Conservation (phyloP, 2,329 filamentous ascomycete genomes). For the Colletotrichum magnum region DNA sequence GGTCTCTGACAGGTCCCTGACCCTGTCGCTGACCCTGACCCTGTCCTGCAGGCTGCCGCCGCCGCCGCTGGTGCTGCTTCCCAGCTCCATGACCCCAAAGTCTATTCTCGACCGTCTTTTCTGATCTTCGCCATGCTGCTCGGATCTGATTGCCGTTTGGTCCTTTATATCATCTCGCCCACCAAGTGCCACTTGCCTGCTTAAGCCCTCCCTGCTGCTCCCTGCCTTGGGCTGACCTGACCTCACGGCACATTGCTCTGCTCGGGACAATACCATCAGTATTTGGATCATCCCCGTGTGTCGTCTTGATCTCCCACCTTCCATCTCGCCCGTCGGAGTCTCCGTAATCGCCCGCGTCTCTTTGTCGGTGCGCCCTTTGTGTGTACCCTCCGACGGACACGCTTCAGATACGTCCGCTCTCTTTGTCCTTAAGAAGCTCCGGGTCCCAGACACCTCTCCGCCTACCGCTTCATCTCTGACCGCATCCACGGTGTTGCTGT, state of each 20-base stretch:
- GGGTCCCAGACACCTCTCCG: not conserved
- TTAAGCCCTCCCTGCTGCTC: not conserved
- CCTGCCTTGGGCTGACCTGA: conserved; percentile 8
- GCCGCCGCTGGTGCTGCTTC: not conserved
- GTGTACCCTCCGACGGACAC: not conserved
- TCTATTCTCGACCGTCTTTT: conserved; percentile 35
- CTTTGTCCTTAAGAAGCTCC: not conserved
- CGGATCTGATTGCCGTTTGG: conserved; percentile 35
- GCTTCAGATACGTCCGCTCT: not conserved
- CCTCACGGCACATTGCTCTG: not conserved
- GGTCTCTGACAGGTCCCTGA: too few species aligned
- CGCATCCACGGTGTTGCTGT: not conserved
- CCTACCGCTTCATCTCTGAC: not conserved
- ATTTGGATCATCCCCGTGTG: not conserved
- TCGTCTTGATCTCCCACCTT: conserved; percentile 3
- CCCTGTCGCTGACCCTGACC: too few species aligned
- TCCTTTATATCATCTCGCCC: conserved; percentile 25
- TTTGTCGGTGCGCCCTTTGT: conserved; percentile 15
- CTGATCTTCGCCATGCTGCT: conserved; percentile 21
- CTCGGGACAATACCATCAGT: conserved; percentile 6
- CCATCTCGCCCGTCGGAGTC: not conserved
- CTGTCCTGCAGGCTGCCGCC: too few species aligned
- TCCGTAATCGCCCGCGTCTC: conserved; percentile 21
- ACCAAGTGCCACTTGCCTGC: conserved; percentile 2
- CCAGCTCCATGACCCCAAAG: conserved; percentile 27